phyloP scores from a whole-genome alignment of 2,329 filamentous ascomycete species.

The Colletotrichum sp. region DNA sequence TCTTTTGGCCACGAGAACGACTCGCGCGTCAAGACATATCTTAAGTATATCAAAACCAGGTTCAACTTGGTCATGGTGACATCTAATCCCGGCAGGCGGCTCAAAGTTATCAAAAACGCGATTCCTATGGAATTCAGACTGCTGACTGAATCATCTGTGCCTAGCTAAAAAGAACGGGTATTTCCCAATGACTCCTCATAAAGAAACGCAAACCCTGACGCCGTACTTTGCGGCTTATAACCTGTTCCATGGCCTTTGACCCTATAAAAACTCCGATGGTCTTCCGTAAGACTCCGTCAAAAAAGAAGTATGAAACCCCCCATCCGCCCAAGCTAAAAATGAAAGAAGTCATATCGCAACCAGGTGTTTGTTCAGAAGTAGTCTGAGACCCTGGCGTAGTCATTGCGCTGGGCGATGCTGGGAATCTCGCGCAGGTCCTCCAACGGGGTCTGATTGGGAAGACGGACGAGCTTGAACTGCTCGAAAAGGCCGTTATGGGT shows the following conservation, averaged over 20 bases:
- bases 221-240: background rate
- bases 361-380: background rate
- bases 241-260: background rate
- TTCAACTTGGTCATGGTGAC: no score
- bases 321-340: background rate
- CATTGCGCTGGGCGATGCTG: background rate
- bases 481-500: conserved; percentile 23
- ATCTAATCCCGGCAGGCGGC: no score
- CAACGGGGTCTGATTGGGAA: conserved; percentile 9
- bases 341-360: background rate
- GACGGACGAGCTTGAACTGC: conserved; percentile 7
- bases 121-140: background rate
- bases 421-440: background rate
- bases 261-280: background rate
- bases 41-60: no score
- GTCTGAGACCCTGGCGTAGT: background rate
- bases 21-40: no score
- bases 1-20: no score
- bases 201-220: background rate
- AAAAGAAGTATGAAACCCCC: background rate
- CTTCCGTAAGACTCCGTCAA: background rate
- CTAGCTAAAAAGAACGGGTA: background rate
- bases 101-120: background rate
- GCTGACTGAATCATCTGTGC: background rate
- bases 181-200: background rate